Evolutionary conservation across 2,329 filamentous ascomycete genomes (phyloP).

Genomic region (Penicillium italicum): DNA sequence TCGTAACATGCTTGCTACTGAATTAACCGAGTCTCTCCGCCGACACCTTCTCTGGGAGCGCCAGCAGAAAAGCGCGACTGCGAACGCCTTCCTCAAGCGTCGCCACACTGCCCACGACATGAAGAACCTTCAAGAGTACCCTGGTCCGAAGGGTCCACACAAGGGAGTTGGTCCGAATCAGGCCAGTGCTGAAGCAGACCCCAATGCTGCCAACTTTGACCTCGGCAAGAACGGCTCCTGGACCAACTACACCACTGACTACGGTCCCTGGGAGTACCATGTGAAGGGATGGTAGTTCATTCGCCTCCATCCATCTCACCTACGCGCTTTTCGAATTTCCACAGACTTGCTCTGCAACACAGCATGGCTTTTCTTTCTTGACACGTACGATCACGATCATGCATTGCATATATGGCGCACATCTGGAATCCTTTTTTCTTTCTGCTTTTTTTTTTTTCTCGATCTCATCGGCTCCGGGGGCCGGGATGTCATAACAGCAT

Average conservation of each 20-base stretch:
- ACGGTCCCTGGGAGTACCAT: conserved; percentile 80
- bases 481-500: conserved; percentile 24
- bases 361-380: conserved; percentile 16
- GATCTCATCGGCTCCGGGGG: conserved; percentile 15
- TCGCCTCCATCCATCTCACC: background rate
- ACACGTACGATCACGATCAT: conserved; percentile 39
- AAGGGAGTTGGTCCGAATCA: conserved; percentile 20
- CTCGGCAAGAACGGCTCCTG: conserved; percentile 66
- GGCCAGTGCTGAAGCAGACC: conserved; percentile 21
- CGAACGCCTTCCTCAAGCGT: conserved; percentile 82
- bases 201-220: conserved; percentile 39
- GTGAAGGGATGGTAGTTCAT: conserved; percentile 71
- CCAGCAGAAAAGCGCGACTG: conserved; percentile 86
- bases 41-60: conserved; percentile 93
- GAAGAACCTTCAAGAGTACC: conserved; percentile 79
- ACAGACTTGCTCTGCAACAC: conserved; percentile 11
- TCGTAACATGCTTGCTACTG: conserved; percentile 91
- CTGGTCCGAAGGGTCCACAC: conserved; percentile 60
- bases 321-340: background rate
- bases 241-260: conserved; percentile 76
- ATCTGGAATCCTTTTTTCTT: conserved; percentile 27
- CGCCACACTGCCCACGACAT: conserved; percentile 88
- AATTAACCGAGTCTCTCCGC: conserved; percentile 87
- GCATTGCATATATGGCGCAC: conserved; percentile 41
- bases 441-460: conserved; percentile 6